Evolutionary conservation across 2,329 filamentous ascomycete genomes (phyloP).

Genomic region (Colletotrichum filicis): DNA sequence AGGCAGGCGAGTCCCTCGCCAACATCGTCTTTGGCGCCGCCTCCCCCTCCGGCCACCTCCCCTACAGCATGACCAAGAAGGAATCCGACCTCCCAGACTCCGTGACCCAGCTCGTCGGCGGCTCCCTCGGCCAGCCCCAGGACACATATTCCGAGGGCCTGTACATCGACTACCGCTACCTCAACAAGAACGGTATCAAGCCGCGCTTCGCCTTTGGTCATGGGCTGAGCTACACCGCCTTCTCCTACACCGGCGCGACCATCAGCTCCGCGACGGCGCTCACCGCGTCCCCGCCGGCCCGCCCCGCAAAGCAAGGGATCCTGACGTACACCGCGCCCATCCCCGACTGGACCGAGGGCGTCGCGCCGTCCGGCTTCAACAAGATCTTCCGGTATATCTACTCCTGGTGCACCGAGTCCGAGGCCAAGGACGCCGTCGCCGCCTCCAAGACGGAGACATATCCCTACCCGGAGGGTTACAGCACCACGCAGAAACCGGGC

Average conservation of each 20-base stretch:
- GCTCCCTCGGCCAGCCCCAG: conserved; percentile 78
- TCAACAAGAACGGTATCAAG: conserved; percentile 79
- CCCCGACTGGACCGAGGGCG: conserved; percentile 63
- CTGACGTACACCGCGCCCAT: conserved; percentile 61
- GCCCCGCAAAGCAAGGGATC: conserved; percentile 49
- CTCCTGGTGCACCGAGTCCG: conserved; percentile 66
- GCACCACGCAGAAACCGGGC: conserved; percentile 53
- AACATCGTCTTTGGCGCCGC: conserved; percentile 83
- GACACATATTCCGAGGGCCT: conserved; percentile 86
- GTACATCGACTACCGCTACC: conserved; percentile 90
- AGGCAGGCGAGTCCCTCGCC: conserved; percentile 83
- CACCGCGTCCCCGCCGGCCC: conserved; percentile 45
- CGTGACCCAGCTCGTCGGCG: conserved; percentile 49
- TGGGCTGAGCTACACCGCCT: conserved; percentile 84
- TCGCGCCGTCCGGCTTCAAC: conserved; percentile 69
- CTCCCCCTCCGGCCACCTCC: conserved; percentile 82
- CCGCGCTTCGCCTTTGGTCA: conserved; percentile 90
- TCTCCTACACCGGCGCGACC: conserved; percentile 66
- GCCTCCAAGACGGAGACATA: conserved; percentile 54
- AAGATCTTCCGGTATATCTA: conserved; percentile 76
- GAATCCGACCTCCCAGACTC: conserved; percentile 76
- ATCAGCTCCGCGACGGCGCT: conserved; percentile 60
- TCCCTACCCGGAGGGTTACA: conserved; percentile 75
- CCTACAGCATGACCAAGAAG: conserved; percentile 85
- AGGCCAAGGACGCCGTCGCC: conserved; percentile 53